Base-by-base conservation (phyloP, 805 yeast genomes). In the Suhomyces sp. region DNA sequence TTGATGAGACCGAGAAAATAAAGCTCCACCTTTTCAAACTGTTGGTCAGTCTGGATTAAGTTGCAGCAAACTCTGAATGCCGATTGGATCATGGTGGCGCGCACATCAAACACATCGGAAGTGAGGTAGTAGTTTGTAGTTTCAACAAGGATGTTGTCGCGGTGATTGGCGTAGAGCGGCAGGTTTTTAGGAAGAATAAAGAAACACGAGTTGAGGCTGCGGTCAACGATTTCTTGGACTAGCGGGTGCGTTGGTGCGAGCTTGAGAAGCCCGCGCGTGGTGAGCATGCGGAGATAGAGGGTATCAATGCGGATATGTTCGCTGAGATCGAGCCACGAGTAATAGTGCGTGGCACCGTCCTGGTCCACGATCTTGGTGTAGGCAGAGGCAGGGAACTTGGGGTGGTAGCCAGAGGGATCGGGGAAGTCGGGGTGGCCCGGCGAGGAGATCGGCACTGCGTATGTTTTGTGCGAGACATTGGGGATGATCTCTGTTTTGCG, bases 371-470 rank as follows among this genome's bases (percentile, higher is more conserved):
- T 40, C 21, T 43, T 47, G 2, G 61, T 63, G 49, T 62, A 67
- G 5, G 69, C 67, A 9, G 67, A 50, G 5, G 43, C 44, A 0
- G 69, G 70, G n/a, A 68, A 50, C 9, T 37, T 46, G 3, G 39
- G 37, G 41, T 9, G 41, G 22, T 8, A 7, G 13, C 46, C 43
- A 4, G 21, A 31, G 41, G 19, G 19, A 13, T 43, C 27, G 39
- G 57, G 53, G 41, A 60, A 68, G 5, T 60, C 60, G 0, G 76
- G 76, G 49, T 72, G 75, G 4, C 60, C 67, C 9, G 60, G 62
- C 17, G 69, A 60, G 12, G 49, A 25, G 3, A 17, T 24, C 4
- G 75, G 74, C 17, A 72, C 65, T 22, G 48, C 54, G 47, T 57
- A 68, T 1, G 64, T 59, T 2, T 55, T 51, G 24, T 53, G 48